These are phyloP conservation scores for Ceratobasidium sp. DNA, from an alignment of 1,284 basidiomycete species.

Conservation along the genomic window DNA sequence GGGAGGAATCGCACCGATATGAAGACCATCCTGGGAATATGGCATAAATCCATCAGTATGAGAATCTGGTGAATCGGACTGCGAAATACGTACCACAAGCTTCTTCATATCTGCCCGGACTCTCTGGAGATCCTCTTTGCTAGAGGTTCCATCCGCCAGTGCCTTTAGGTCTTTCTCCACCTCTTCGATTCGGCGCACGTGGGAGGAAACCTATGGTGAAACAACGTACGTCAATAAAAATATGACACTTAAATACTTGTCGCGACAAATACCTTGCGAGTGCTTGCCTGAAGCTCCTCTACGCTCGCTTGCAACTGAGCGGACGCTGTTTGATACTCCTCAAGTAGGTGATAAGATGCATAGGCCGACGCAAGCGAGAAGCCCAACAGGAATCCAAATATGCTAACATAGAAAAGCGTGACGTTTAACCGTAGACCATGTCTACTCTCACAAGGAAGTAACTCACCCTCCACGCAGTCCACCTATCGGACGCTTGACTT, in stretches of 20 bases:
- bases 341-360: conserved; percentile 85
- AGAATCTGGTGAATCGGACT: background rate
- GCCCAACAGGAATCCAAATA: conserved; percentile 88
- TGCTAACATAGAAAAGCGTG: conserved; percentile 54
- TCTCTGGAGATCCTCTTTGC: conserved; percentile 78
- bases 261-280: conserved; percentile 83
- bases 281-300: conserved; percentile 83
- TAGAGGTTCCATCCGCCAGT: conserved; percentile 66
- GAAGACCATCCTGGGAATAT: conserved; percentile 62
- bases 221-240: background rate
- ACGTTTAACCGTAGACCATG: conserved; percentile 36
- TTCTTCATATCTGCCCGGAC: conserved; percentile 84
- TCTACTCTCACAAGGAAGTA: background rate
- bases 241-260: too few species aligned
- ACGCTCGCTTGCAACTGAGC: conserved; percentile 84
- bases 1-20: conserved; percentile 64
- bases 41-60: background rate
- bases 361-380: conserved; percentile 79
- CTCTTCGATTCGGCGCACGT: conserved; percentile 82
- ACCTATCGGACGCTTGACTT: conserved; percentile 74
- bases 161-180: conserved; percentile 89
- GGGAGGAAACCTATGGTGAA: conserved; percentile 71
- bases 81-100: conserved; percentile 59
- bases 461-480: conserved; percentile 84
- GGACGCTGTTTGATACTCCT: conserved; percentile 88